phyloP scores from a whole-genome alignment of 1,284 basidiomycete species.

The Marasmius oreades region DNA sequence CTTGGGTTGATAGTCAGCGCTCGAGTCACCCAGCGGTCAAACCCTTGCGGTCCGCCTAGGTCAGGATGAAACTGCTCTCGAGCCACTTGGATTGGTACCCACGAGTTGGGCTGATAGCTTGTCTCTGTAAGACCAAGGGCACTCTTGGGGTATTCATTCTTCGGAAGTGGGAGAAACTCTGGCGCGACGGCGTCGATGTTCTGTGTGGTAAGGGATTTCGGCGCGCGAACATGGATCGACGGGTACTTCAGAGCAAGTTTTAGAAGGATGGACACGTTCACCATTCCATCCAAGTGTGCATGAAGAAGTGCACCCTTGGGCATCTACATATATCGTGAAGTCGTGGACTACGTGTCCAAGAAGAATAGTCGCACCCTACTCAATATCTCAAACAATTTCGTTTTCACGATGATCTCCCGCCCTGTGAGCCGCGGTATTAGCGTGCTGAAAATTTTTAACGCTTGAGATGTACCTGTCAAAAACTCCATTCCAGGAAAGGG shows the following conservation, averaged over 20 bases:
- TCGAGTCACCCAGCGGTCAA: slow-evolving; percentile 61
- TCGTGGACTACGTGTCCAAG: neutral
- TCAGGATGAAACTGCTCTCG: slow-evolving; percentile 44
- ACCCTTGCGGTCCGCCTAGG: slow-evolving; percentile 59
- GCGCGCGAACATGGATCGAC: slow-evolving; percentile 52
- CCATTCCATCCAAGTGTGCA: slow-evolving; percentile 67
- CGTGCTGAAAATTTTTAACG: neutral
- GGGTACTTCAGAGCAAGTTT: slow-evolving; percentile 52
- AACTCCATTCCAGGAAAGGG: slow-evolving; percentile 78
- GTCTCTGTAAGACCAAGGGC: slow-evolving; percentile 38
- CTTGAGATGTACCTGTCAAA: slow-evolving; percentile 47
- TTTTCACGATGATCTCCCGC: slow-evolving; percentile 52
- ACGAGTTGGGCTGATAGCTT: slow-evolving; percentile 40
- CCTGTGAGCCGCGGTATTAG: slow-evolving; percentile 32
- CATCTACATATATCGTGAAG: slow-evolving; percentile 43
- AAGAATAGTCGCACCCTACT: slow-evolving; percentile 39
- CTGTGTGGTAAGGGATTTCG: slow-evolving; percentile 31
- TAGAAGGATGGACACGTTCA: slow-evolving; percentile 50
- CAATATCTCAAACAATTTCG: slow-evolving; percentile 56
- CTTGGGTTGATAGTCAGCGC: slow-evolving; percentile 61
- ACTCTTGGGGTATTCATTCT: slow-evolving; percentile 26
- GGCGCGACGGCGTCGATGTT: slow-evolving; percentile 44
- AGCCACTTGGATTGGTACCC: slow-evolving; percentile 54
- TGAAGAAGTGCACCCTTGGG: slow-evolving; percentile 74
- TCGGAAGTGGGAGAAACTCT: slow-evolving; percentile 44